phyloP scores from a whole-genome alignment of 2,329 filamentous ascomycete species.

The Calonectria ilicicola region DNA sequence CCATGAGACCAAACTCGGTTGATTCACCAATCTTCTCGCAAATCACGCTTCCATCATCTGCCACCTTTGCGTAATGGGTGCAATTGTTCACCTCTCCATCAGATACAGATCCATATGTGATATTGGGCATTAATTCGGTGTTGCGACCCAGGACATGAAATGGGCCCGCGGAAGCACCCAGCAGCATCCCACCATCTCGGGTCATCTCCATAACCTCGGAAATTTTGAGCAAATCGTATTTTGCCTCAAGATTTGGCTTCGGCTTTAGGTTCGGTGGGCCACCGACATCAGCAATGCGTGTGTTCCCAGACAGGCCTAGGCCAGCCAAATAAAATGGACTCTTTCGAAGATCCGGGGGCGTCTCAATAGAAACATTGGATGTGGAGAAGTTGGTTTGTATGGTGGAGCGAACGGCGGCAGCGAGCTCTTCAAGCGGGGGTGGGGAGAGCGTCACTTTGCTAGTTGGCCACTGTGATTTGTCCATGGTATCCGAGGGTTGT shows the following conservation, averaged over 20 bases:
- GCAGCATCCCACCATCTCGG: slow-evolving; percentile 44
- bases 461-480: background rate
- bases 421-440: slow-evolving; percentile 43
- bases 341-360: slow-evolving; percentile 51
- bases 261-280: slow-evolving; percentile 56
- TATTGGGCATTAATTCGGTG: slow-evolving; percentile 54
- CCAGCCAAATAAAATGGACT: slow-evolving; percentile 53
- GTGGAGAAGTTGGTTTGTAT: slow-evolving; percentile 39
- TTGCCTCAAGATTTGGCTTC: slow-evolving; percentile 46
- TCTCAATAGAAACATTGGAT: slow-evolving; percentile 38
- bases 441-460: slow-evolving; percentile 34
- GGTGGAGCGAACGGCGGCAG: slow-evolving; percentile 27
- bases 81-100: slow-evolving; percentile 39
- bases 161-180: slow-evolving; percentile 58
- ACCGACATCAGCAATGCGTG: slow-evolving; percentile 57
- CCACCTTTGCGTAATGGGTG: slow-evolving; percentile 44
- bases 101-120: slow-evolving; percentile 44
- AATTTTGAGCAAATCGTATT: slow-evolving; percentile 48
- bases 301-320: slow-evolving; percentile 53
- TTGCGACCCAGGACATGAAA: slow-evolving; percentile 56
- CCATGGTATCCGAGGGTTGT: background rate
- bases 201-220: slow-evolving; percentile 52
- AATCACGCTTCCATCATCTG: slow-evolving; percentile 29
- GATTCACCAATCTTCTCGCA: slow-evolving; percentile 39
- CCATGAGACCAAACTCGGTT: slow-evolving; percentile 55